Base-by-base conservation (phyloP, 2,329 filamentous ascomycete genomes). In the Pyrenochaeta sp. region DNA sequence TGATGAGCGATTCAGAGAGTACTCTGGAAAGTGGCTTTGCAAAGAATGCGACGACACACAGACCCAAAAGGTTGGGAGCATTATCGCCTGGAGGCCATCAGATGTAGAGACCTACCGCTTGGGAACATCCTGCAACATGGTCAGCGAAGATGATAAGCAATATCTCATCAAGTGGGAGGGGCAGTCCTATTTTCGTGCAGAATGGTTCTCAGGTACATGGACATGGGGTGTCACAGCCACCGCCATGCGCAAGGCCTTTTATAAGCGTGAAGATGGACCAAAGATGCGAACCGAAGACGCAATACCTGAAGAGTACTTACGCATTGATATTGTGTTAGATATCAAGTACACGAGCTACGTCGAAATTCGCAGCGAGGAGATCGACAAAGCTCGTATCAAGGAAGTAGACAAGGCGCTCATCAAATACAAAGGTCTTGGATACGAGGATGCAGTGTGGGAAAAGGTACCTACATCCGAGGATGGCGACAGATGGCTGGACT, bases 381-480 rank as follows among this genome's bases (percentile, higher is more conserved):
- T 89, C 14, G 91, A 95, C 66, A 81, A 92, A 55, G 83, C 83
- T 32, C 86, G 90, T 4, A 87, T 94, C 35, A 83, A 85, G 30
- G 85, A 92, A 61, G 86, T 99, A 18, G 83, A 86, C 44, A 84
- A 87, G 64, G 88, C 92, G 0, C 84, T 89, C 44, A 90, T 96
- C 77, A 99, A 99, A 73, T 98, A 93, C 75, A 92, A 96, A 74
- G 95, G 95, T 11, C 83, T 99, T 7, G 84, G 88, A 4, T 98
- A 99, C 68, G 92, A 97, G 58, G 92, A 97, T 54, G 85, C 87
- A 0, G 92, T 96, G 0, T 97, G 94, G 94, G 93, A 97, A 64
- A 82, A 84, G 2, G 91, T 92, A 0, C 94, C 94, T 0, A 77
- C 81, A 2, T 78, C 80, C 2, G 81, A 85, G 27, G 85, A 90